Conservation (phyloP, 768 basidiomycete genomes). For the Mycena crocata region DNA sequence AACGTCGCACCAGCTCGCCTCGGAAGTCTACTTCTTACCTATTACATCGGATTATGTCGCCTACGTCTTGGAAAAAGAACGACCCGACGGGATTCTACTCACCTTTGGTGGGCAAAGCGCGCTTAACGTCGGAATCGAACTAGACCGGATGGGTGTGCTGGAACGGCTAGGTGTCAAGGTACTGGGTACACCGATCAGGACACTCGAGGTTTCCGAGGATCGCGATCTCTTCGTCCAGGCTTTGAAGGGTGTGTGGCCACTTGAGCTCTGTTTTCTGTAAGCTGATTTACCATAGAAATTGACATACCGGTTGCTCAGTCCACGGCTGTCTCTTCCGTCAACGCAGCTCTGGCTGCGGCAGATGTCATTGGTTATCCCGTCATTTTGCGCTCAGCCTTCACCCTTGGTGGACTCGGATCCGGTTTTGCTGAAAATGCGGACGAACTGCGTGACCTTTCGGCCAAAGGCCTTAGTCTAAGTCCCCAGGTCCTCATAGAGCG, state of each 20-base stretch:
- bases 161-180: constrained; percentile 94
- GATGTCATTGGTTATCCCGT: constrained; percentile 95
- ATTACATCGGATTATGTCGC: constrained; percentile 98
- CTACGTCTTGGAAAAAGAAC: constrained; percentile 97
- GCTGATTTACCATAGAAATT: constrained; percentile 73
- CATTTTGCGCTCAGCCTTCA: constrained; percentile 96
- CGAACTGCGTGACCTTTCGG: constrained; percentile 93
- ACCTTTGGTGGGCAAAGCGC: constrained; percentile 99
- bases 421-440: constrained; percentile 96
- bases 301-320: constrained; percentile 96
- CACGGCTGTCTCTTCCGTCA: constrained; percentile 95
- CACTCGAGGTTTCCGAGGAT: constrained; percentile 96
- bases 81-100: constrained; percentile 95
- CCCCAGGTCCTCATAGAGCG: constrained; percentile 98
- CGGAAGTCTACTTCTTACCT: constrained; percentile 97
- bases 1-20: constrained; percentile 96
- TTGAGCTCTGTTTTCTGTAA: constrained; percentile 5
- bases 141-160: constrained; percentile 96
- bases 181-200: constrained; percentile 93
- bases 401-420: constrained; percentile 97
- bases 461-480: constrained; percentile 89
- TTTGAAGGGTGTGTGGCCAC: constrained; percentile 77
- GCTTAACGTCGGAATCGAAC: constrained; percentile 95
- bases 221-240: constrained; percentile 96
- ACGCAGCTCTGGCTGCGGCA: constrained; percentile 92